A percentile compares a stretch with the other conserved stretches of the same genome.
These are phyloP conservation scores for Ambispora gerdemannii DNA, from an alignment of 192 early-diverging fungal genomes.

Conservation along the genomic window DNA sequence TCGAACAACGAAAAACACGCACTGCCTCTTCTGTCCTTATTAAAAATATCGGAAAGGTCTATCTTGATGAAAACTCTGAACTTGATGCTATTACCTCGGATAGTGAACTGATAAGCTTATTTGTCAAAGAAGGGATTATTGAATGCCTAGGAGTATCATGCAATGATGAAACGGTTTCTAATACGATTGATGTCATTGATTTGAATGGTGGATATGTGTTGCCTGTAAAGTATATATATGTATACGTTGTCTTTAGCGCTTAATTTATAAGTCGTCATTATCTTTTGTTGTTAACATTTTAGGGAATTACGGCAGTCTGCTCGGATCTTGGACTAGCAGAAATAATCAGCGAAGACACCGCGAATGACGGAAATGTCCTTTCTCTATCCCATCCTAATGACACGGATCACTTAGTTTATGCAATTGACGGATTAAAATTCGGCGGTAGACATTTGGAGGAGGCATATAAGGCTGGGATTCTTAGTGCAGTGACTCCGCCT, in stretches of 20 bases:
- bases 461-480: slow-evolving; percentile 59
- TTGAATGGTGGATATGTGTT: slow-evolving; percentile 57
- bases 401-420: slow-evolving; percentile 37
- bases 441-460: slow-evolving; percentile 52
- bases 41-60: slow-evolving; percentile 45
- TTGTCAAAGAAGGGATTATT: slow-evolving; percentile 37
- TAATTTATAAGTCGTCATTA: slow-evolving; percentile 13
- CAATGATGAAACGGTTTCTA: slow-evolving; percentile 17
- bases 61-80: slow-evolving; percentile 3
- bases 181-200: slow-evolving; percentile 41
- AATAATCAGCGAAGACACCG: slow-evolving; percentile 56
- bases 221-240: slow-evolving; percentile 43
- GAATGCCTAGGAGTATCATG: slow-evolving; percentile 36
- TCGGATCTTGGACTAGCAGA: slow-evolving; percentile 62
- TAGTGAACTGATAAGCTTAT: slow-evolving; percentile 28
- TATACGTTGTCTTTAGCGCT: slow-evolving; percentile 1
- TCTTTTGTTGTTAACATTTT: background rate
- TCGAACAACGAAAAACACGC: slow-evolving; percentile 33
- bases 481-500: slow-evolving; percentile 58
- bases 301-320: slow-evolving; percentile 61
- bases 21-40: slow-evolving; percentile 39
- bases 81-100: background rate
- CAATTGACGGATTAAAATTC: slow-evolving; percentile 67
- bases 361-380: slow-evolving; percentile 53
- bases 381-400: slow-evolving; percentile 25